Percentiles rank a stretch among this genome's conserved stretches.
These are phyloP conservation scores for Aspergillus fischeri DNA, from an alignment of 2,329 filamentous ascomycete species.

Conservation along the genomic window DNA sequence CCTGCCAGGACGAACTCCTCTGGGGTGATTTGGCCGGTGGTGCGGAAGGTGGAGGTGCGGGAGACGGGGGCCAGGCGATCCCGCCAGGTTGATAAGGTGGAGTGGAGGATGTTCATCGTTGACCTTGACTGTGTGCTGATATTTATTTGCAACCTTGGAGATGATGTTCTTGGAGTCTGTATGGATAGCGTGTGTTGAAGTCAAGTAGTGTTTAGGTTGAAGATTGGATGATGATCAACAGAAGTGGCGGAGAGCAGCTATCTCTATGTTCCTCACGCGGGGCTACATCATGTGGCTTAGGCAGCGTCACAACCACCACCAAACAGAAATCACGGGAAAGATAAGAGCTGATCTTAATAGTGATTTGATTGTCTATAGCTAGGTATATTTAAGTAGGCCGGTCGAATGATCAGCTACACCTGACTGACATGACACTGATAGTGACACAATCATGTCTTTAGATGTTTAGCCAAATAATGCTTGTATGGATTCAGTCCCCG, in stretches of 20 bases:
- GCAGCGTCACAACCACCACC: constrained; percentile 6
- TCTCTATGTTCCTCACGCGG: constrained; percentile 7
- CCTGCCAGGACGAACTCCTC: constrained; percentile 95
- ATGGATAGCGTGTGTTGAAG: neutral
- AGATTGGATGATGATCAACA: neutral
- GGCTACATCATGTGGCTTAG: constrained; percentile 16
- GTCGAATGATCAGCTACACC: neutral
- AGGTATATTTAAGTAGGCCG: neutral
- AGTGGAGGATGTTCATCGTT: constrained; percentile 84
- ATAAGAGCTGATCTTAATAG: neutral
- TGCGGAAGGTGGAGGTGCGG: constrained; percentile 88
- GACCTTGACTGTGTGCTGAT: neutral
- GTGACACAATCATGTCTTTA: neutral
- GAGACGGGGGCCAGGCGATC: constrained; percentile 87
- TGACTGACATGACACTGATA: neutral
- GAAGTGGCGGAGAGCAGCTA: constrained; percentile 4
- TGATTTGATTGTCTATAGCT: neutral
- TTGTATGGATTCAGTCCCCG: neutral
- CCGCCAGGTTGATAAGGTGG: constrained; percentile 84
- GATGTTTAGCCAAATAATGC: neutral
- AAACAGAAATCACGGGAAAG: neutral
- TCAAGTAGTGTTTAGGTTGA: neutral
- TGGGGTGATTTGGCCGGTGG: constrained; percentile 91
- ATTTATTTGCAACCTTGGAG: neutral
- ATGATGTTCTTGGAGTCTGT: neutral